Evolutionary conservation across 805 yeast species (phyloP).

Genomic region (Metschnikowia kofuensis): DNA sequence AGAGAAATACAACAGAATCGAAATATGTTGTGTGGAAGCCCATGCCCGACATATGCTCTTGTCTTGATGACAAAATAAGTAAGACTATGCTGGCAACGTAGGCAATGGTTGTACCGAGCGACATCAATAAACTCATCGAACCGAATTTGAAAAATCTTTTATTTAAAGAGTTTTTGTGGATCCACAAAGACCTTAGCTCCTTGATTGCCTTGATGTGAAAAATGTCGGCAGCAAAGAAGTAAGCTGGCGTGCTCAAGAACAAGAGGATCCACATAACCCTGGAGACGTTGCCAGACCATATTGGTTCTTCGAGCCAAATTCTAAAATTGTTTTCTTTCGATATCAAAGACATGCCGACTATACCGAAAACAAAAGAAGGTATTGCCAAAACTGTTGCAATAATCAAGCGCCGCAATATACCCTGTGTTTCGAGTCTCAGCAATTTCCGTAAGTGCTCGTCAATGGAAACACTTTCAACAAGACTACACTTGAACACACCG

Average conservation of each 20-base stretch:
- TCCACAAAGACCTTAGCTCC: constrained; percentile 59
- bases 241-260: constrained; percentile 66
- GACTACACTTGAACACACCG: constrained; percentile 46
- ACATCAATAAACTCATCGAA: constrained; percentile 72
- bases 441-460: constrained; percentile 60
- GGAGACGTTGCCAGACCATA: constrained; percentile 61
- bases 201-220: constrained; percentile 66
- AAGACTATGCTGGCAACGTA: constrained; percentile 65
- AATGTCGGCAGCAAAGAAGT: constrained; percentile 69
- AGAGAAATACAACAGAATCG: constrained; percentile 74
- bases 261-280: constrained; percentile 66
- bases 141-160: constrained; percentile 67
- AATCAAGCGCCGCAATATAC: constrained; percentile 44
- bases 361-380: constrained; percentile 66
- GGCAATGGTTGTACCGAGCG: constrained; percentile 69
- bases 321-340: constrained; percentile 41
- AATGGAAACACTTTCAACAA: constrained; percentile 53
- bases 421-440: constrained; percentile 46
- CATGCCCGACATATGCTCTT: constrained; percentile 12
- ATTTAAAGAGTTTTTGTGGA: constrained; percentile 49
- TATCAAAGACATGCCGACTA: constrained; percentile 65
- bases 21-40: constrained; percentile 66
- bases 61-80: constrained; percentile 44
- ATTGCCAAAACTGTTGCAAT: constrained; percentile 55
- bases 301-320: constrained; percentile 56